These are phyloP conservation scores for Nakazawaea holstii DNA, from an alignment of 805 yeast genomes.

Conservation along the genomic window DNA sequence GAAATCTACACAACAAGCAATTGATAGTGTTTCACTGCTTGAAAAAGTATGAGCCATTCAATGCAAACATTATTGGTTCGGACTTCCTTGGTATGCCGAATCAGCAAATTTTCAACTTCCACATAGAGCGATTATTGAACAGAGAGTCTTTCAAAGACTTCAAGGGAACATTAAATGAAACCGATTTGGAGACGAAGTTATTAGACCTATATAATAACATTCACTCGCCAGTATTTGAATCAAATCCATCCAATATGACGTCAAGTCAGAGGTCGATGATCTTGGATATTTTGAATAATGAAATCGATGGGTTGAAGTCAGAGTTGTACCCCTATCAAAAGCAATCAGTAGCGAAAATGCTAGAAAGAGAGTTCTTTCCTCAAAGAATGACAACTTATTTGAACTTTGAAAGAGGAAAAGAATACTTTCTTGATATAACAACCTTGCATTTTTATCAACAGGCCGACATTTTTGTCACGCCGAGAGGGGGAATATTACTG, in stretches of 20 bases:
- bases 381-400: slow-evolving; percentile 6
- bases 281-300: slow-evolving; percentile 21
- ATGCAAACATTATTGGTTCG: slow-evolving; percentile 15
- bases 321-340: slow-evolving; percentile 52
- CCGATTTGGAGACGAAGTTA: slow-evolving; percentile 18
- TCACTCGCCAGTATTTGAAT: slow-evolving; percentile 23
- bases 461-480: slow-evolving; percentile 40
- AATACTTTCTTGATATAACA: slow-evolving; percentile 32
- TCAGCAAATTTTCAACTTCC: slow-evolving; percentile 20
- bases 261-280: slow-evolving; percentile 17
- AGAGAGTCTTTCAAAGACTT: slow-evolving; percentile 13
- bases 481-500: slow-evolving; percentile 59
- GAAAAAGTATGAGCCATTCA: slow-evolving; percentile 12
- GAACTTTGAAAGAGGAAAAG: neutral
- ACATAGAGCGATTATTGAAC: slow-evolving; percentile 29
- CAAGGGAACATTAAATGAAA: slow-evolving; percentile 9
- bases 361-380: slow-evolving; percentile 40
- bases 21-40: slow-evolving; percentile 17
- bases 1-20: slow-evolving; percentile 3
- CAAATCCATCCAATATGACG: slow-evolving; percentile 14
- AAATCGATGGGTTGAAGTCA: slow-evolving; percentile 43
- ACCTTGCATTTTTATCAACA: slow-evolving; percentile 22
- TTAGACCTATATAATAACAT: slow-evolving; percentile 30
- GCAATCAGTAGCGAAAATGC: slow-evolving; percentile 58
- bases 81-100: slow-evolving; percentile 4